Percentiles rank a stretch among this genome's conserved stretches.
These are phyloP conservation scores for Pythium biforme DNA, from an alignment of 352 stramenopile genomes.

Conservation along the genomic window DNA sequence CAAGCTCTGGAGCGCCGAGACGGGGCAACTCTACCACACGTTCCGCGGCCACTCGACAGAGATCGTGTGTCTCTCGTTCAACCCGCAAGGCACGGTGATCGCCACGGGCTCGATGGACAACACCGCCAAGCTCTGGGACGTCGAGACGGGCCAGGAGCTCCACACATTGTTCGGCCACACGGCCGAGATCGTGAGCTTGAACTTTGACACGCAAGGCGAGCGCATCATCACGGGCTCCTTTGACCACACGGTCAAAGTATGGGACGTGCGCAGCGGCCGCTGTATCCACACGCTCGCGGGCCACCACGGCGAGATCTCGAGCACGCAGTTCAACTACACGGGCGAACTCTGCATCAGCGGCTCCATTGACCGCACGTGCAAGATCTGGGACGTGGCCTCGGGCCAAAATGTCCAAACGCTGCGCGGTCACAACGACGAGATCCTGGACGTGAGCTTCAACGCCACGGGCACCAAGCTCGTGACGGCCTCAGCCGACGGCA, in stretches of 20 bases:
- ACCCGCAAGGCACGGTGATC: constrained; percentile 91
- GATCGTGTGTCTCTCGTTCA: constrained; percentile 96
- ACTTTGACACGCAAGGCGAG: constrained; percentile 93
- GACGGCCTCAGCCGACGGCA: constrained; percentile 92
- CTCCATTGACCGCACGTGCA: constrained; percentile 94
- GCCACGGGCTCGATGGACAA: constrained; percentile 93
- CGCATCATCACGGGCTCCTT: constrained; percentile 95
- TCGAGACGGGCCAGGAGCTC: constrained; percentile 93
- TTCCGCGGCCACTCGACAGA: constrained; percentile 94
- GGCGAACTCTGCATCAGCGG: constrained; percentile 91
- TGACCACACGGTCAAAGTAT: constrained; percentile 94
- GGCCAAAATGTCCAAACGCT: constrained; percentile 93
- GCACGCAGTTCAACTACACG: constrained; percentile 94
- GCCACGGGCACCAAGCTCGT: constrained; percentile 93
- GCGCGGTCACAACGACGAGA: constrained; percentile 94
- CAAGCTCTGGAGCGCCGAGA: constrained; percentile 95
- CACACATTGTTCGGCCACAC: constrained; percentile 94
- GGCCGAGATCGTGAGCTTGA: constrained; percentile 93
- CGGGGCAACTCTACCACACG: constrained; percentile 92
- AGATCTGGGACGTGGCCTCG: constrained; percentile 92
- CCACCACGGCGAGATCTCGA: constrained; percentile 95
- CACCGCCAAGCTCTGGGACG: constrained; percentile 95
- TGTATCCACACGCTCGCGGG: constrained; percentile 92
- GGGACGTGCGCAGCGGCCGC: constrained; percentile 77
- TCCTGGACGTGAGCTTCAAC: constrained; percentile 95